These are phyloP conservation scores for Diospyros kaki DNA, from an alignment of 148 eudicot species.

Conservation along the genomic window DNA sequence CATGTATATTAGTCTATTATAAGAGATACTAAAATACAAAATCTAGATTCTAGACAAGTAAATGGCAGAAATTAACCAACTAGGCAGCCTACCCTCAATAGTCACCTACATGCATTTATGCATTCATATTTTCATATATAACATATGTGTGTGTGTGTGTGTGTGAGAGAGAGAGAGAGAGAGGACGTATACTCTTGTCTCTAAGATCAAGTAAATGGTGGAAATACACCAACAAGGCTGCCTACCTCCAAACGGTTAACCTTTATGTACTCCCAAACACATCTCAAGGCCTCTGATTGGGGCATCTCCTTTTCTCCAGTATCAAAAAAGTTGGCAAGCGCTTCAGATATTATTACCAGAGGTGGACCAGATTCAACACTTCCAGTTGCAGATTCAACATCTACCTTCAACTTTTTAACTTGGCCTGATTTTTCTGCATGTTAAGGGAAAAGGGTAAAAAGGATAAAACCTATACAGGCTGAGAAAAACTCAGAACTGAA, in stretches of 20 bases:
- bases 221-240: neutral
- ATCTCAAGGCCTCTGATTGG: constrained; percentile 41
- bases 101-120: no score
- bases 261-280: constrained; percentile 54
- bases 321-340: constrained; percentile 56
- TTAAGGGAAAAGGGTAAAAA: no score
- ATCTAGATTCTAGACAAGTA: no score
- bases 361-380: constrained; percentile 28
- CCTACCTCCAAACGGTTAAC: constrained; percentile 55
- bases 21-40: no score
- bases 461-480: neutral
- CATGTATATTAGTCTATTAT: no score
- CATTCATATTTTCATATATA: no score
- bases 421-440: constrained; percentile 39
- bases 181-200: no score
- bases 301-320: constrained; percentile 50
- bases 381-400: constrained; percentile 30
- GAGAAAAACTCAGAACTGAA: neutral
- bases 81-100: no score
- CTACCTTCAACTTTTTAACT: constrained; percentile 42
- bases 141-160: no score
- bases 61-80: no score
- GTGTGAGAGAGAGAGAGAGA: no score
- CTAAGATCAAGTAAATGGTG: no score
- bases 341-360: constrained; percentile 50